These are phyloP conservation scores for Symbiotaphrina buchneri DNA, from an alignment of 495 filamentous ascomycete species.

Conservation along the genomic window DNA sequence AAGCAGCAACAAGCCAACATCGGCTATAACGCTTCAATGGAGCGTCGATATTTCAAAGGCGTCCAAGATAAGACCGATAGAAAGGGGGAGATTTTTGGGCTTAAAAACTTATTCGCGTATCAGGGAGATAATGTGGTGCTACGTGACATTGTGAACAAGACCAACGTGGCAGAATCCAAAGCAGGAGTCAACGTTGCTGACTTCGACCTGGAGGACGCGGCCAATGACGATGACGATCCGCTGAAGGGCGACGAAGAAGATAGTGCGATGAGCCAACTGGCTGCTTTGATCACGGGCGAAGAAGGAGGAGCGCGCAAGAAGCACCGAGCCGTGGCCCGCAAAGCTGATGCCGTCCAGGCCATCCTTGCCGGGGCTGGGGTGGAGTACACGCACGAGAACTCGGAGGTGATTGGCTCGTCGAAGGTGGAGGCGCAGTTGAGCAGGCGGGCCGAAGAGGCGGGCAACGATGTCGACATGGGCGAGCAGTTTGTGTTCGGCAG, in stretches of 20 bases:
- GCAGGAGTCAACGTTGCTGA: conserved; percentile 63
- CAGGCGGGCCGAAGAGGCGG: conserved; percentile 38
- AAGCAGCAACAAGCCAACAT: conserved; percentile 99
- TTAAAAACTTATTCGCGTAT: conserved; percentile 70
- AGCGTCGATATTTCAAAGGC: conserved; percentile 89
- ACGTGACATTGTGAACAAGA: conserved; percentile 89
- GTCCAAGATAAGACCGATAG: conserved; percentile 61
- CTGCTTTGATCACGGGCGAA: conserved; percentile 39
- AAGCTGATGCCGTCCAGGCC: conserved; percentile 62
- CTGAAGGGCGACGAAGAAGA: conserved; percentile 28
- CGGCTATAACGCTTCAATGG: conserved; percentile 77
- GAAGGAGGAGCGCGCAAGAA: conserved; percentile 6
- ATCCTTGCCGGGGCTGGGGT: conserved; percentile 80
- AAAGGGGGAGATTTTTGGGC: conserved; percentile 88
- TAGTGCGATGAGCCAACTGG: conserved; percentile 56
- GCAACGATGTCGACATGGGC: conserved; percentile 19
- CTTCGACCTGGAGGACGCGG: conserved; percentile 35
- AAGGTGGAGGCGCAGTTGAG: conserved; percentile 64
- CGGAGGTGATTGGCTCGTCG: conserved; percentile 80
- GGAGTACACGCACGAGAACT: conserved; percentile 90
- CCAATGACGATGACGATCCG: conserved; percentile 24
- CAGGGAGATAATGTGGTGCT: conserved; percentile 61
- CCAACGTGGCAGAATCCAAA: conserved; percentile 82
- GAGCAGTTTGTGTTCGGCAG: conserved; percentile 24
- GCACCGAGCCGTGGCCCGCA: conserved; percentile 5